A percentile compares a stretch with the other conserved stretches of the same genome.
Conservation (phyloP, 2,329 filamentous ascomycete genomes). For the Zymoseptoria ardabiliae region DNA sequence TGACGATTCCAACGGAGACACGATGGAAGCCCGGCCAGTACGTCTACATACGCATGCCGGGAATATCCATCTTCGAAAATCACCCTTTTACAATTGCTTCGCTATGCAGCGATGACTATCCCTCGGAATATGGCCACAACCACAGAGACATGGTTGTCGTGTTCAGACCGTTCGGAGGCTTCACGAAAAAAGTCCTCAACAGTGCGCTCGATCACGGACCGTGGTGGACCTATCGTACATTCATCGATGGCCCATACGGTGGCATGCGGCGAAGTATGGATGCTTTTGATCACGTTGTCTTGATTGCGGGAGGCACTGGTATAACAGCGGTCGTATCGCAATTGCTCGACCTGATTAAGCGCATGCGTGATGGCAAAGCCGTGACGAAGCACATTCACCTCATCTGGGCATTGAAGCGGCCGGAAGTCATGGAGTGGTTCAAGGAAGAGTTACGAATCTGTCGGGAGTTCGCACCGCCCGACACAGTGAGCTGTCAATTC, state of each 20-base stretch:
- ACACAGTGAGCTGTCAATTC: constrained; percentile 88
- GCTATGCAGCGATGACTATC: constrained; percentile 85
- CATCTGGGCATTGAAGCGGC: constrained; percentile 85
- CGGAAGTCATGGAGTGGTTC: constrained; percentile 97
- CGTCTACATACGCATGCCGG: constrained; percentile 88
- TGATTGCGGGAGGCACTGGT: constrained; percentile 89
- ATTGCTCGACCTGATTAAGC: constrained; percentile 86
- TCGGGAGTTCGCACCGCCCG: constrained; percentile 77
- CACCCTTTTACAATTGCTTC: constrained; percentile 95
- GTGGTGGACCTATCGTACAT: constrained; percentile 85
- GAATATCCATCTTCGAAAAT: constrained; percentile 82
- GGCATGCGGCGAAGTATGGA: constrained; percentile 86
- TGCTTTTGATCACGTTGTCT: constrained; percentile 85
- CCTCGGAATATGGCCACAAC: constrained; percentile 79
- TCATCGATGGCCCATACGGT: constrained; percentile 89
- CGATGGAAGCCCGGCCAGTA: constrained; percentile 91
- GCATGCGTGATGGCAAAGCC: constrained; percentile 90
- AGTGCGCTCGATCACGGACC: constrained; percentile 78
- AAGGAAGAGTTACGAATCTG: constrained; percentile 89
- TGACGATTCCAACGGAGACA: constrained; percentile 89
- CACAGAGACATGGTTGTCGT: constrained; percentile 86
- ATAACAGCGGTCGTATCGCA: constrained; percentile 92
- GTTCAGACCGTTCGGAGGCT: constrained; percentile 85
- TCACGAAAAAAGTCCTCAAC: constrained; percentile 77
- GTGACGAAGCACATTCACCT: constrained; percentile 86